Evolutionary conservation across 495 filamentous ascomycete genomes (phyloP), one percentile per base, ranked within the genome.

Genomic region (Xylaria castorea): DNA sequence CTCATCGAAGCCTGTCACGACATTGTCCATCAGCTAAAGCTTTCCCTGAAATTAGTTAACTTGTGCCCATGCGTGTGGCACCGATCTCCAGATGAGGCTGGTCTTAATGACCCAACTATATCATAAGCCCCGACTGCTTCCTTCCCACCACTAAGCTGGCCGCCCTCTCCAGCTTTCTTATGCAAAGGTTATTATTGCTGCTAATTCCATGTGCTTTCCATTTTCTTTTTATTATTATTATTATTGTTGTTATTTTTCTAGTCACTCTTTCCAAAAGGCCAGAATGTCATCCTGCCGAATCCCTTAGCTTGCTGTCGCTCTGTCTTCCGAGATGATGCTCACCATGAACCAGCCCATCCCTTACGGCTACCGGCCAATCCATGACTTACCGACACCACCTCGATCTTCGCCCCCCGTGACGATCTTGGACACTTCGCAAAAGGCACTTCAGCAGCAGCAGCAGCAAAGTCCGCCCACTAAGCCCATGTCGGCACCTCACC

Each of bases 401-500:
- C 89, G 87, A 83, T 87, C 86, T 81, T 90, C 89, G 80, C 88
- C 89, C 73, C 83, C 86, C 77, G 78, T 89, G 76, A 83, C 81
- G 76, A 81, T 81, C 75, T 85, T 86, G 78, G 85, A 87, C 64
- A 79, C 79, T 78, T 81, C 79, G 72, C 81, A 85, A 75, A 83
- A 83, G 80, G 78, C 81, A 80, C 73, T 80, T 72, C 71, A 75
- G 66, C 73, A 80, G 70, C 73, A 83, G 25, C 79, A 83, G 60
- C 78, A 78, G 68, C 79, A 80, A 79, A 85, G 80, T 66, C 82
- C 81, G 64, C 77, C 83, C 71, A 77, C 78, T 68, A 82, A 85
- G 83, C 81, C 81, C 81, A 93, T 93, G 91, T 88, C 90, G 76
- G 90, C 87, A 79, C 88, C 90, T 82, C 92, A 93, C 84, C 89